Conservation (phyloP, 192 early-diverging fungal species). For the Chytriomyces hyalinus region DNA sequence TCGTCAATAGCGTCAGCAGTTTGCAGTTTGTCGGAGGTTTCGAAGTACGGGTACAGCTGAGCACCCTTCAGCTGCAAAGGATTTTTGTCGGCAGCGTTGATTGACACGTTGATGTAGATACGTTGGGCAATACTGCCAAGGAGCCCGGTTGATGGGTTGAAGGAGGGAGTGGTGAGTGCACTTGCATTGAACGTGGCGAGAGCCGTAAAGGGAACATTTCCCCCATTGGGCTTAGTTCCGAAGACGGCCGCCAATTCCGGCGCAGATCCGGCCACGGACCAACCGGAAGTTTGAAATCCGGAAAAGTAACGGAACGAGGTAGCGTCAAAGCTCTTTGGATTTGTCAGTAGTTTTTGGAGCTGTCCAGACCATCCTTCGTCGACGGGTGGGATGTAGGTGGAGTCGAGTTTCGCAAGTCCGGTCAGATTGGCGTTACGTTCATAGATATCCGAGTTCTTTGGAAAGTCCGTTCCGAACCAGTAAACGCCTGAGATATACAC, state of each 20-base stretch:
- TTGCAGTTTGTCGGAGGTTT: background rate
- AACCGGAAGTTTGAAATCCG: constrained; percentile 7
- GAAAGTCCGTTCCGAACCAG: constrained; percentile 35
- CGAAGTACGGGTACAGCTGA: constrained; percentile 49
- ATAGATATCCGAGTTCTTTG: constrained; percentile 4
- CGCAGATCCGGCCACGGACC: constrained; percentile 16
- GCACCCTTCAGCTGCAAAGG: constrained; percentile 28
- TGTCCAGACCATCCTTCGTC: constrained; percentile 32
- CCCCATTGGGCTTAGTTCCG: background rate
- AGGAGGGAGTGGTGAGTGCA: background rate
- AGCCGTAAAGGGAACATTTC: background rate
- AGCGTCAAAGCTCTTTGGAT: constrained; percentile 14
- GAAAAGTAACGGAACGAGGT: constrained; percentile 12
- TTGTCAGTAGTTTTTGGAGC: constrained; percentile 7
- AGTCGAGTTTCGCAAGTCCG: constrained; percentile 19
- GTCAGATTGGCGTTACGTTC: constrained; percentile 33
- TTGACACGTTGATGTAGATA: constrained; percentile 38
- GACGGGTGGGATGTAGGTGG: constrained; percentile 24
- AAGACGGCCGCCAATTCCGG: background rate
- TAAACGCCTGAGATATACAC: constrained; percentile 17
- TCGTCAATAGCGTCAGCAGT: constrained; percentile 38
- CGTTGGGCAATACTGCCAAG: constrained; percentile 47
- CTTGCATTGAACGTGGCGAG: background rate
- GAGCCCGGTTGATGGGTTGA: constrained; percentile 29
- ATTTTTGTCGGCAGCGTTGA: background rate